A percentile compares a stretch with the other conserved stretches of the same genome.
phyloP scores from a whole-genome alignment of 2,329 filamentous ascomycete genomes.

The Colletotrichum falcatum region DNA sequence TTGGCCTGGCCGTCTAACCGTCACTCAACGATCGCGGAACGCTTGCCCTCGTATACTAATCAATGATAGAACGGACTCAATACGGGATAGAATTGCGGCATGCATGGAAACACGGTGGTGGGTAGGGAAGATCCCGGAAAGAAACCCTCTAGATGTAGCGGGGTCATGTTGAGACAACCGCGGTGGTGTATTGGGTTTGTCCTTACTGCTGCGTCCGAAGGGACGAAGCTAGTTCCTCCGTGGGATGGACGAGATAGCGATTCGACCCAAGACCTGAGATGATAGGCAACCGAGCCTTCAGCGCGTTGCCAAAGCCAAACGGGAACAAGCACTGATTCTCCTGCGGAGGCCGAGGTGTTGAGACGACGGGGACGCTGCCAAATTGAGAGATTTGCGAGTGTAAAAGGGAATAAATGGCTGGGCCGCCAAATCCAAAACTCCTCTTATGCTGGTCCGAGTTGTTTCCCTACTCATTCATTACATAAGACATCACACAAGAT shows the following conservation, averaged over 20 bases:
- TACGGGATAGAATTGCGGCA: no score
- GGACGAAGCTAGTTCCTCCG: background rate
- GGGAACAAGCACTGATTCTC: background rate
- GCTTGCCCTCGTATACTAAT: no score
- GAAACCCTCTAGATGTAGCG: no score
- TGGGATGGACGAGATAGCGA: background rate
- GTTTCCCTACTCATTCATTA: conserved; percentile 16
- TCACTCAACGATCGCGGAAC: no score
- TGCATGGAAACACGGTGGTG: no score
- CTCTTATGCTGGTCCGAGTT: background rate
- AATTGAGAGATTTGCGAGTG: background rate
- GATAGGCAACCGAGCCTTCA: background rate
- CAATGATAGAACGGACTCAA: no score
- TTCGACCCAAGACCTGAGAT: background rate
- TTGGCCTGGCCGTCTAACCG: no score
- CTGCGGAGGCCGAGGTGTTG: background rate
- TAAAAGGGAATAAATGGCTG: background rate
- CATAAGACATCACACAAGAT: conserved; percentile 20
- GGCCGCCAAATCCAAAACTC: background rate
- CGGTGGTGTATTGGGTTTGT: no score
- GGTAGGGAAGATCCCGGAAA: no score
- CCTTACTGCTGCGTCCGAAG: no score
- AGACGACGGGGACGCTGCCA: background rate
- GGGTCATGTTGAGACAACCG: no score
- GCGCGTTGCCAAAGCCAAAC: background rate